phyloP scores from a whole-genome alignment of 129 eudicot species.

The Flaveria ramosissima region DNA sequence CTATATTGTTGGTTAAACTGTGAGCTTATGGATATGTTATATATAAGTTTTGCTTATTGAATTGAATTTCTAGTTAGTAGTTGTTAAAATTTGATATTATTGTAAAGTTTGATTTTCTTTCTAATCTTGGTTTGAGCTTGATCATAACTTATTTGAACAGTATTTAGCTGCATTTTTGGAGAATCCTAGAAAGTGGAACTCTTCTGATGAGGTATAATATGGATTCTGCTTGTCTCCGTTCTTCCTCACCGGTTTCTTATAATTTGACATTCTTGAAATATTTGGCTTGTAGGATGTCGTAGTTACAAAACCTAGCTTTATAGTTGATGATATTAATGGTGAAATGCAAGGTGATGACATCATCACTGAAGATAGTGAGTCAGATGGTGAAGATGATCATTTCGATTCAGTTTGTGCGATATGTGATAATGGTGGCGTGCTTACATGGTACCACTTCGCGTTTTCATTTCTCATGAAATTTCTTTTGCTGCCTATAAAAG shows the following conservation, averaged over 20 bases:
- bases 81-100: neutral
- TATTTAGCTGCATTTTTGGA: slow-evolving; percentile 55
- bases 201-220: slow-evolving; percentile 54
- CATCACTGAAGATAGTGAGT: slow-evolving; percentile 44
- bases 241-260: slow-evolving; percentile 11
- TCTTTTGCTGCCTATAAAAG: neutral
- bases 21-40: neutral
- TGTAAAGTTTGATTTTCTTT: neutral
- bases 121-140: slow-evolving; percentile 15
- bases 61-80: neutral
- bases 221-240: slow-evolving; percentile 22
- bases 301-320: slow-evolving; percentile 41
- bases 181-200: slow-evolving; percentile 55
- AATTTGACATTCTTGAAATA: slow-evolving; percentile 22
- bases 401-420: slow-evolving; percentile 79
- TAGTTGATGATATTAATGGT: slow-evolving; percentile 48
- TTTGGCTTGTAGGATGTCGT: slow-evolving; percentile 45
- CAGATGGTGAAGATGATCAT: slow-evolving; percentile 58
- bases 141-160: slow-evolving; percentile 40
- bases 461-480: neutral
- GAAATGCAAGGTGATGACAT: slow-evolving; percentile 53
- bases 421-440: slow-evolving; percentile 78
- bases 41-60: neutral
- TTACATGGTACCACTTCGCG: slow-evolving; percentile 51
- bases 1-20: neutral